phyloP scores from a whole-genome alignment of 148 eudicot species.

The Chenopodium quinoa region DNA sequence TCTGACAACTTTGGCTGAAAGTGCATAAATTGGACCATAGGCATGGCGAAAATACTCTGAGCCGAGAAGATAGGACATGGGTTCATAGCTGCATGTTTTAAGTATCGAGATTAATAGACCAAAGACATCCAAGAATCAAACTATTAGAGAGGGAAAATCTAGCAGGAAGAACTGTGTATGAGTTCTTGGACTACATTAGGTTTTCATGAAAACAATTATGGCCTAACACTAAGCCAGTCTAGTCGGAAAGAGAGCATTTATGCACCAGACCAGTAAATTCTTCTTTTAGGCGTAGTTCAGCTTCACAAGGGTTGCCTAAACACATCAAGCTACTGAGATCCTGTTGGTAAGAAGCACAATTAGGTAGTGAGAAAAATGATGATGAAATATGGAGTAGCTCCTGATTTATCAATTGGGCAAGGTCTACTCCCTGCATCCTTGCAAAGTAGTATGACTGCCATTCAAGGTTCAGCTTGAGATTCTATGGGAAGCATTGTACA shows the following conservation, averaged over 20 bases:
- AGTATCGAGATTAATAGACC: slow-evolving; percentile 6
- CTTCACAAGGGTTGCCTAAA: not conserved
- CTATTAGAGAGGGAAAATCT: not conserved
- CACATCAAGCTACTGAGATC: not conserved
- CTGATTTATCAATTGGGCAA: too few species aligned
- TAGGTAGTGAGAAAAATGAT: too few species aligned
- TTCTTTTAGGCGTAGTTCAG: not conserved
- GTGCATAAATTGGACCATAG: slow-evolving; percentile 93
- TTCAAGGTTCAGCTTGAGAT: too few species aligned
- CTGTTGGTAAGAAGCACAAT: not conserved
- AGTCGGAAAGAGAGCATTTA: not conserved
- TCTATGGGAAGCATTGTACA: too few species aligned
- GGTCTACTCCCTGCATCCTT: too few species aligned
- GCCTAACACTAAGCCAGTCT: not conserved
- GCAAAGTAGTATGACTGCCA: too few species aligned
- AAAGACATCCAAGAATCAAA: not conserved
- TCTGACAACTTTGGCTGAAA: slow-evolving; percentile 87
- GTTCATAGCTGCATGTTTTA: slow-evolving; percentile 77
- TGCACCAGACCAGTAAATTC: not conserved
- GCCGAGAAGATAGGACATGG: slow-evolving; percentile 73
- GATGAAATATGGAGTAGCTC: too few species aligned
- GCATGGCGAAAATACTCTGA: slow-evolving; percentile 95
- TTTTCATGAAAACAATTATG: not conserved
- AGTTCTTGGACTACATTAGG: not conserved
- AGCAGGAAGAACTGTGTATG: not conserved